Evolutionary conservation across 139 green algal genomes (phyloP).

Genomic region (Monoraphidium neglectum): DNA sequence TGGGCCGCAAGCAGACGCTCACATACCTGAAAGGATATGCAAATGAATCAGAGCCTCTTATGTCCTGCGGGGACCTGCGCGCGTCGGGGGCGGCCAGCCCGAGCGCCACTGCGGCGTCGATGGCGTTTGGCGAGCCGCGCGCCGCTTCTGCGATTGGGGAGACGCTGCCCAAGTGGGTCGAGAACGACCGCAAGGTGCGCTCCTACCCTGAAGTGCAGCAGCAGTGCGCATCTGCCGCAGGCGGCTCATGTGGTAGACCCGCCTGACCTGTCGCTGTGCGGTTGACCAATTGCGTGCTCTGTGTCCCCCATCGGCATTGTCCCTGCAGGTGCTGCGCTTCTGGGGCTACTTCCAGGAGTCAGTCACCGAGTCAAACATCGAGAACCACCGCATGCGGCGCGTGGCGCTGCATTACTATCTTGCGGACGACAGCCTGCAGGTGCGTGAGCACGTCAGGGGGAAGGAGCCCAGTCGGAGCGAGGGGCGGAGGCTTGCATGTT

Average conservation of each 20-base stretch:
- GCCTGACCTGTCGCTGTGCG: neutral
- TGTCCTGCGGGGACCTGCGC: slow-evolving; percentile 30
- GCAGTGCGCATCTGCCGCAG: neutral
- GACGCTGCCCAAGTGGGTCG: slow-evolving; percentile 77
- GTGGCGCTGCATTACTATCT: slow-evolving; percentile 89
- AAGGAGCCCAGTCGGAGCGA: no score
- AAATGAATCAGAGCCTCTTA: slow-evolving; percentile 40
- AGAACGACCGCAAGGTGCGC: slow-evolving; percentile 81
- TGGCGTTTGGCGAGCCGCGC: no score
- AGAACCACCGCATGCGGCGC: slow-evolving; percentile 80
- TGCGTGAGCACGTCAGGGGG: no score
- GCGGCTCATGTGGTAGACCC: neutral
- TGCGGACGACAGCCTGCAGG: slow-evolving; percentile 85
- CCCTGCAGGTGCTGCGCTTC: slow-evolving; percentile 89
- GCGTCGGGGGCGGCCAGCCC: neutral
- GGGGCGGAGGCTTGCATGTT: no score
- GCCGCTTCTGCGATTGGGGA: no score
- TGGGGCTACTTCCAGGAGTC: slow-evolving; percentile 90
- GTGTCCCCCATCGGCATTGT: neutral
- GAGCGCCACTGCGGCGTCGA: no score
- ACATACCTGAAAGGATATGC: slow-evolving; percentile 75
- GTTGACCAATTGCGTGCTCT: slow-evolving; percentile 1
- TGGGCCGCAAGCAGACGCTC: slow-evolving; percentile 71
- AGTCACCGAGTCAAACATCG: slow-evolving; percentile 75
- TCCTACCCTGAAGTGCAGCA: neutral